A percentile compares a stretch with the other conserved stretches of the same genome.
These are phyloP conservation scores for Ceratocystis harringtonii DNA, from an alignment of 2,329 filamentous ascomycete genomes.

Conservation along the genomic window DNA sequence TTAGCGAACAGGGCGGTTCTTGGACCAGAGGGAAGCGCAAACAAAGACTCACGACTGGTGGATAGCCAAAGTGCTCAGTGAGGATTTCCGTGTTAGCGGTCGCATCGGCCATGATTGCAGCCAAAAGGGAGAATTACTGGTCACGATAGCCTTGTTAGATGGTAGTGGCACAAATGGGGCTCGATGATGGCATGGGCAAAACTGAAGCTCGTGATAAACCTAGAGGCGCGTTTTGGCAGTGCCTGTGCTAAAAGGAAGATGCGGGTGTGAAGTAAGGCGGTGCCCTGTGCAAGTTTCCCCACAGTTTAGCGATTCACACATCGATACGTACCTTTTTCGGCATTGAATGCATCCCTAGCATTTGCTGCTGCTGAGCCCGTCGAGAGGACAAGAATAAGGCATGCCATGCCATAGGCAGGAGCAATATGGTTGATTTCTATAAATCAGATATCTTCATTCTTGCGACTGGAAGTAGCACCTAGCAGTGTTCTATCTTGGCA, in stretches of 20 bases:
- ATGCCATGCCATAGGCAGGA: neutral
- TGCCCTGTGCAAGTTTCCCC: neutral
- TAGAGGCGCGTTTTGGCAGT: neutral
- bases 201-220: neutral
- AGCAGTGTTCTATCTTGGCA: no score
- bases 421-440: neutral
- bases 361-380: neutral
- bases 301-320: neutral
- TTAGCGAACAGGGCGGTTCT: neutral
- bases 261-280: neutral
- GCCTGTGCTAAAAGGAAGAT: neutral
- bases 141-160: neutral
- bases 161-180: neutral
- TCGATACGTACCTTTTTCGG: neutral
- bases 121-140: neutral
- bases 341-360: neutral
- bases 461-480: neutral
- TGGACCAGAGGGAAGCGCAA: neutral
- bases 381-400: neutral
- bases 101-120: slow-evolving; percentile 13
- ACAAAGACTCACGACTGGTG: slow-evolving; percentile 56
- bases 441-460: neutral
- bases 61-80: slow-evolving; percentile 92
- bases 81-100: slow-evolving; percentile 50
- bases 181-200: neutral